A percentile compares a stretch with the other conserved stretches of the same genome.
Conservation (phyloP, 2,329 filamentous ascomycete genomes). For the Talaromyces albobiverticillius region DNA sequence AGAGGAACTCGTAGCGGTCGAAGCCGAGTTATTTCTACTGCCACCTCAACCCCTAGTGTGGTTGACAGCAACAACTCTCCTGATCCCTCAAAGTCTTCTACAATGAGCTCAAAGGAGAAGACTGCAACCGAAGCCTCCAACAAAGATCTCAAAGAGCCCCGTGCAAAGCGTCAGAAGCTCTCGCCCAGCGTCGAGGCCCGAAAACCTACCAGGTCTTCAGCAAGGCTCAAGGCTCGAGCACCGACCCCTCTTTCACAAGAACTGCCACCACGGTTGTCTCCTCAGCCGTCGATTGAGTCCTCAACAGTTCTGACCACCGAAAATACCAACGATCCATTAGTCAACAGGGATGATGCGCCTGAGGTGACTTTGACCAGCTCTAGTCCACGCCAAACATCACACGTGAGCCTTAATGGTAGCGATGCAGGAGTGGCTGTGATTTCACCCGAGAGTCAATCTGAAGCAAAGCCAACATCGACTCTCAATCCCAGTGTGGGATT, state of each 20-base stretch:
- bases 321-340: neutral
- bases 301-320: neutral
- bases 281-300: slow-evolving; percentile 2
- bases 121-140: neutral
- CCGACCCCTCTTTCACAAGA: slow-evolving; percentile 16
- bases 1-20: neutral
- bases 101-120: neutral
- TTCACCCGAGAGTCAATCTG: neutral
- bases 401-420: neutral
- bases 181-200: slow-evolving; percentile 30
- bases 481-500: neutral
- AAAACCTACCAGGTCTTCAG: slow-evolving; percentile 33
- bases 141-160: slow-evolving; percentile 29
- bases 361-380: neutral
- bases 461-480: neutral
- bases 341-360: neutral
- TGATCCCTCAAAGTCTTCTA: neutral
- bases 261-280: slow-evolving; percentile 8
- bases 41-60: neutral
- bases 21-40: slow-evolving; percentile 1
- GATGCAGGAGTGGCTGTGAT: neutral
- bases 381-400: neutral
- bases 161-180: slow-evolving; percentile 28
- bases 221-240: slow-evolving; percentile 27
- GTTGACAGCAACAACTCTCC: slow-evolving; percentile 11